A percentile compares a stretch with the other conserved stretches of the same genome.
These are phyloP conservation scores for Myxozyma udenii DNA, from an alignment of 805 yeast species.

Conservation along the genomic window DNA sequence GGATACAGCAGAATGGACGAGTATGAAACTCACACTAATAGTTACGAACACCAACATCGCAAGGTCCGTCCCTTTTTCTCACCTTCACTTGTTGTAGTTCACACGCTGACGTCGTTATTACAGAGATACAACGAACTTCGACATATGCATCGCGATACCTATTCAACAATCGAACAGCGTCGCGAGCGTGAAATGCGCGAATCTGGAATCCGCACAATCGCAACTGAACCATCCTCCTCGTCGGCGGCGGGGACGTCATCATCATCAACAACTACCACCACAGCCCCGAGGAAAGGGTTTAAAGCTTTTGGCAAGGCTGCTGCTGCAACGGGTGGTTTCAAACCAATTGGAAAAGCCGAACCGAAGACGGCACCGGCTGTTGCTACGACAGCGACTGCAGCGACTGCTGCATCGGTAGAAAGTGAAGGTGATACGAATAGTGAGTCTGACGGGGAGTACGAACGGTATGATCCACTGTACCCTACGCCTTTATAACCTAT, in stretches of 20 bases:
- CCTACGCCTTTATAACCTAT: constrained; percentile 19
- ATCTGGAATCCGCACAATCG: constrained; percentile 23
- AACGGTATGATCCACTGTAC: constrained; percentile 19
- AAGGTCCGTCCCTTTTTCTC: constrained; percentile 9
- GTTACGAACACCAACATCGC: constrained; percentile 30
- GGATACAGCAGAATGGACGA: constrained; percentile 30
- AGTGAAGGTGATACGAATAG: constrained; percentile 11
- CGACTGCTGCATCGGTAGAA: neutral
- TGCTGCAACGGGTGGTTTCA: constrained; percentile 10
- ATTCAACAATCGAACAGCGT: constrained; percentile 10
- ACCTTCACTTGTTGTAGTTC: neutral
- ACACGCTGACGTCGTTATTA: neutral
- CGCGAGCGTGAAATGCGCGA: constrained; percentile 23
- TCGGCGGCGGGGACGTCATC: neutral
- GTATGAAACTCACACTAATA: constrained; percentile 25
- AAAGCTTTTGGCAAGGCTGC: neutral
- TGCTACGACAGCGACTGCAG: neutral
- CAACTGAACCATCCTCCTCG: too few relatives aligned
- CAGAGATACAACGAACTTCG: constrained; percentile 25
- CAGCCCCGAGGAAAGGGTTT: neutral
- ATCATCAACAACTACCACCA: constrained; percentile 1
- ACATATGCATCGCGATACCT: constrained; percentile 24
- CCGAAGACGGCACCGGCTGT: neutral
- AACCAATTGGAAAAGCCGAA: constrained; percentile 6
- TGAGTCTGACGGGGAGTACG: constrained; percentile 16